Evolutionary conservation across 495 filamentous ascomycete species (phyloP).

Genomic region (Durotheca rogersii): DNA sequence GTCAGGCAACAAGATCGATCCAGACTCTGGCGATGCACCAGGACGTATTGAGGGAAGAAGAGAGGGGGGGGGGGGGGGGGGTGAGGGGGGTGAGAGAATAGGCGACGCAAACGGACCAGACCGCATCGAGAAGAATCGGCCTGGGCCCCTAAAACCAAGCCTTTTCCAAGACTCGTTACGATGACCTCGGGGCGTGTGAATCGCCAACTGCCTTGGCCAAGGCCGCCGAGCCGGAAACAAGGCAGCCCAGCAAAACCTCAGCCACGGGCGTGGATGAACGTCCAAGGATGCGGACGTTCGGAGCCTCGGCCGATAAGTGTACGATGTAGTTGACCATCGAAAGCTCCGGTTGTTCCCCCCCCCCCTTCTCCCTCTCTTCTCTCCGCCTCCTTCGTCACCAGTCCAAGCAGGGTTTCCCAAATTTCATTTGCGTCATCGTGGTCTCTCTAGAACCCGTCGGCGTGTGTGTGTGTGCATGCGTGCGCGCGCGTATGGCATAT

Average conservation of each 20-base stretch:
- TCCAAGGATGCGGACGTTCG: constrained; percentile 2
- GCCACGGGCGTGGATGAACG: constrained; percentile 14
- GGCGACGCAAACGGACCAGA: not conserved
- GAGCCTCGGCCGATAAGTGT: constrained; percentile 19
- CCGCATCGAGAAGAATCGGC: not conserved
- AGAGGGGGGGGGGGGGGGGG: too few species aligned
- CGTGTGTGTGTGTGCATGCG: constrained; percentile 1
- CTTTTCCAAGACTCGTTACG: constrained; percentile 4
- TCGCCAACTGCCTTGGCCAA: constrained; percentile 5
- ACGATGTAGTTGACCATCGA: constrained; percentile 12
- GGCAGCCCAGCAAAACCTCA: not conserved
- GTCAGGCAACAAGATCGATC: constrained; percentile 9
- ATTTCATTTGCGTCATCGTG: not conserved
- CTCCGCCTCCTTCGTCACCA: too few species aligned
- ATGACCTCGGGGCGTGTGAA: not conserved
- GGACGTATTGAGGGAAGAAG: not conserved
- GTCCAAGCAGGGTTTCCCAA: not conserved
- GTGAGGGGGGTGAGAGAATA: not conserved
- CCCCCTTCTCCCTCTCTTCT: too few species aligned
- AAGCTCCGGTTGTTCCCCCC: too few species aligned
- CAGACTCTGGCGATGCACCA: constrained; percentile 12
- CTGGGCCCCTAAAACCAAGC: constrained; percentile 1
- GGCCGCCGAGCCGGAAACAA: constrained; percentile 27
- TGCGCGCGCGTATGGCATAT: not conserved
- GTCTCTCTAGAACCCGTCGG: not conserved